Conservation (phyloP, 1,284 basidiomycete species). For the Ceratobasidium sp. region DNA sequence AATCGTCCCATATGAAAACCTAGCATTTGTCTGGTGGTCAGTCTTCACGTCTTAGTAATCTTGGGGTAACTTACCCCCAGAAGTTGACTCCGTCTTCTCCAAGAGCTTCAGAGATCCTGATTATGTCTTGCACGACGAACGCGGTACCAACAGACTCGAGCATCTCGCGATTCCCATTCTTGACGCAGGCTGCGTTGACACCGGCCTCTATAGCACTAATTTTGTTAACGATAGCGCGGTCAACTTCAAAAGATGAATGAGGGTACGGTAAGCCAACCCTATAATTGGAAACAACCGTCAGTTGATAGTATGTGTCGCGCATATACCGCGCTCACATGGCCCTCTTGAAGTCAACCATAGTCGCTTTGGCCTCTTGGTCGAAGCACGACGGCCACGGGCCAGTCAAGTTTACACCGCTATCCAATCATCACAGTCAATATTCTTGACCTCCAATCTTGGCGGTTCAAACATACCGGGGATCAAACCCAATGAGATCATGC, state of each 20-base stretch:
- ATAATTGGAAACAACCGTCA: neutral
- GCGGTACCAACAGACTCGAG: constrained; percentile 43
- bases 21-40: neutral
- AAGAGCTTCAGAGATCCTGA: constrained; percentile 43
- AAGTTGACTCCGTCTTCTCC: constrained; percentile 45
- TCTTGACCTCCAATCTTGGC: neutral
- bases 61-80: constrained; percentile 43
- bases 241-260: neutral
- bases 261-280: neutral
- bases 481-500: constrained; percentile 41
- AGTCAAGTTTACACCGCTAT: constrained; percentile 10
- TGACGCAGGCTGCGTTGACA: constrained; percentile 35
- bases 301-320: neutral
- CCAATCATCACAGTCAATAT: neutral
- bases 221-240: neutral
- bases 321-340: neutral
- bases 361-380: constrained; percentile 16
- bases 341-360: neutral
- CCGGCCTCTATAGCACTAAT: neutral
- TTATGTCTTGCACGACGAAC: constrained; percentile 46
- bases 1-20: constrained; percentile 45
- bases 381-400: constrained; percentile 19
- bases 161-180: constrained; percentile 40
- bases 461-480: constrained; percentile 20
- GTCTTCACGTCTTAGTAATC: neutral